Percentiles rank a stretch among this genome's conserved stretches.
Evolutionary conservation across 2,329 filamentous ascomycete genomes (phyloP).

Genomic region (Phialemoniopsis sp.): DNA sequence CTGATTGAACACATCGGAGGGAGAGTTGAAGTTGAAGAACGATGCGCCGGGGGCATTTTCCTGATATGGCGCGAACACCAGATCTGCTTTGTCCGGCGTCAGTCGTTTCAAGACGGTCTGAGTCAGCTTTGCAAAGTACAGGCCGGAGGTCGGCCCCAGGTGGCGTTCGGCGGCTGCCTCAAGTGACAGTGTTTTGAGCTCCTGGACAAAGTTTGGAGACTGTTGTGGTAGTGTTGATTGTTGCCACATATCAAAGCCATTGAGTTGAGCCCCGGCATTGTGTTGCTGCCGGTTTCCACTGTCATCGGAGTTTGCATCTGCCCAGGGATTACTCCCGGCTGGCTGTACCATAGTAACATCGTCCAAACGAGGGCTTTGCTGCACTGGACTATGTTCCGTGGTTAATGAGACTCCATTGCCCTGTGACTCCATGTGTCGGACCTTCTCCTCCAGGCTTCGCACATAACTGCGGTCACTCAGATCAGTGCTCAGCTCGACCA

Average conservation of each 20-base stretch:
- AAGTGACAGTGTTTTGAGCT: slow-evolving; percentile 31
- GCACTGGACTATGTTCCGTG: slow-evolving; percentile 1
- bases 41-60: slow-evolving; percentile 5
- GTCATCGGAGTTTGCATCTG: too few species aligned
- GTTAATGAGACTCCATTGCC: not conserved
- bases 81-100: slow-evolving; percentile 34
- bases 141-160: slow-evolving; percentile 35
- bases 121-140: slow-evolving; percentile 38
- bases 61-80: slow-evolving; percentile 26
- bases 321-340: too few species aligned
- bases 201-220: slow-evolving; percentile 20
- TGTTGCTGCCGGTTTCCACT: not conserved
- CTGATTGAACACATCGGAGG: slow-evolving; percentile 16
- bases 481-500: not conserved
- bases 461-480: slow-evolving; percentile 15
- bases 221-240: slow-evolving; percentile 2
- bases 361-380: too few species aligned
- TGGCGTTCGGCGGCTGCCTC: slow-evolving; percentile 38
- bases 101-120: slow-evolving; percentile 34
- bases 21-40: slow-evolving; percentile 17
- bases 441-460: slow-evolving; percentile 21
- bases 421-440: slow-evolving; percentile 13
- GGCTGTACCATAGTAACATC: too few species aligned
- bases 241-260: not conserved
- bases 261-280: not conserved